phyloP scores from a whole-genome alignment of 306 rosid species.

The Trifolium fragiferum region DNA sequence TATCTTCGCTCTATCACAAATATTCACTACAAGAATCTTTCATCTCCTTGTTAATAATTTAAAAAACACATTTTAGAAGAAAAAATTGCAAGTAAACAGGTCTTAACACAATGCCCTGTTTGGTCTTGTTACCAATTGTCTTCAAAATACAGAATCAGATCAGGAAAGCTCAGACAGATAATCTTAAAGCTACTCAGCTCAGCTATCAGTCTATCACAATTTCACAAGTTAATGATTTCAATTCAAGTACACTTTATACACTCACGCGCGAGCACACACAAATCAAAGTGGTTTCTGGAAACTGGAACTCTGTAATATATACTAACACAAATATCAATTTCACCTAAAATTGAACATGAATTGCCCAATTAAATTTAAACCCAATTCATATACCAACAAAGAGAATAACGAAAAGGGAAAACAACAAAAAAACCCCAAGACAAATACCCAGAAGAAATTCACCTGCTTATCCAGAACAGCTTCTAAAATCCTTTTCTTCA shows the following conservation, averaged over 20 bases:
- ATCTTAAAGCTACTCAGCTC: neutral
- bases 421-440: neutral
- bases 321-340: neutral
- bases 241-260: neutral
- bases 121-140: neutral
- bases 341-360: neutral
- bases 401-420: neutral
- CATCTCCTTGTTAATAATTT: too few species aligned
- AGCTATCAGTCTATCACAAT: neutral
- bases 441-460: neutral
- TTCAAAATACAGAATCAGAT: slow-evolving; percentile 2
- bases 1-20: too few species aligned
- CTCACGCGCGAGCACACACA: neutral
- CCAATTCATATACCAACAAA: neutral
- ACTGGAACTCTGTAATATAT: neutral
- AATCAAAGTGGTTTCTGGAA: neutral
- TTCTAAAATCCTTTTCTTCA: slow-evolving; percentile 75
- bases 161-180: neutral
- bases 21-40: too few species aligned
- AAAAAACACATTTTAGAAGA: too few species aligned
- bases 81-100: too few species aligned
- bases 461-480: slow-evolving; percentile 80
- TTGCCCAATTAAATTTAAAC: neutral
- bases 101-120: neutral
- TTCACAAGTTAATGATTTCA: neutral